Conservation (phyloP, 2,329 filamentous ascomycete genomes). For the Xylaria sp. region DNA sequence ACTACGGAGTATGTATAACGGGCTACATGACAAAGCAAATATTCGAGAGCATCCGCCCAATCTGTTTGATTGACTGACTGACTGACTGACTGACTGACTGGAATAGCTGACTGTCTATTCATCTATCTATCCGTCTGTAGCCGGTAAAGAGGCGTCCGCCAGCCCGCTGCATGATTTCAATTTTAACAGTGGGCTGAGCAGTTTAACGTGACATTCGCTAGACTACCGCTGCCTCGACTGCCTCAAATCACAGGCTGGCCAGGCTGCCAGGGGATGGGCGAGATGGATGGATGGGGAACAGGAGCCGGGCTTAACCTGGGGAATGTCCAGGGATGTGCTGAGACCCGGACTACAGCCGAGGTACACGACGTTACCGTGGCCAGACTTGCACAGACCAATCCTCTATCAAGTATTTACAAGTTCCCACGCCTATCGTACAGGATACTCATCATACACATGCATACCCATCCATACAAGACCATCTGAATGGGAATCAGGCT, state of each 20-base stretch:
- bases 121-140: slow-evolving; percentile 12
- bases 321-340: slow-evolving; percentile 23
- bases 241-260: slow-evolving; percentile 13
- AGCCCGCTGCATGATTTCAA: slow-evolving; percentile 15
- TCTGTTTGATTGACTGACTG: too few species aligned
- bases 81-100: too few species aligned
- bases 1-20: too few species aligned
- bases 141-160: not conserved
- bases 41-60: too few species aligned
- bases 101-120: too few species aligned
- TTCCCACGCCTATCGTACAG: not conserved
- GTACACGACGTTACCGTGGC: too few species aligned
- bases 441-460: not conserved
- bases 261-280: slow-evolving; percentile 1
- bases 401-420: too few species aligned
- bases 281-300: not conserved
- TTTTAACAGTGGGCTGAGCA: slow-evolving; percentile 13
- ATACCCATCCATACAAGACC: too few species aligned
- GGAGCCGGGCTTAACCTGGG: slow-evolving; percentile 13
- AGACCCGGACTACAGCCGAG: slow-evolving; percentile 12
- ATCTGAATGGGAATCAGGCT: slow-evolving; percentile 2
- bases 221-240: slow-evolving; percentile 3
- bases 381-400: too few species aligned
- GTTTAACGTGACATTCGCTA: slow-evolving; percentile 14
- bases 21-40: too few species aligned